Percentiles rank a stretch among this genome's conserved stretches.
phyloP scores from a whole-genome alignment of 2,329 filamentous ascomycete species.

The Venturia effusa region DNA sequence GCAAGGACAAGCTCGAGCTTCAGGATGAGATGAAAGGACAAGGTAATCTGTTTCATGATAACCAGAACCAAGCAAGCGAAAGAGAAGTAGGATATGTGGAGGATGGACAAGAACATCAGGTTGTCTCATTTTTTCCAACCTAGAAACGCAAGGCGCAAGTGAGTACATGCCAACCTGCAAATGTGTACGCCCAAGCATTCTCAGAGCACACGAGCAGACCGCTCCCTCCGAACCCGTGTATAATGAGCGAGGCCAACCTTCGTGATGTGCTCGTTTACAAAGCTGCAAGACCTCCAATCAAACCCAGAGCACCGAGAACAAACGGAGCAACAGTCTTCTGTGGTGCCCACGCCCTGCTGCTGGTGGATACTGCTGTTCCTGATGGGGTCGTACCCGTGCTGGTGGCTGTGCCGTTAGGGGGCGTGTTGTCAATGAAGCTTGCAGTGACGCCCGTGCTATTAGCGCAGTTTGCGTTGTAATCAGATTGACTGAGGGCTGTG shows the following conservation, averaged over 20 bases:
- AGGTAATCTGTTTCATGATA: too few species aligned
- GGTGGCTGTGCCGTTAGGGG: constrained; percentile 23
- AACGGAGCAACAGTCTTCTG: neutral
- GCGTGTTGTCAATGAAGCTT: constrained; percentile 29
- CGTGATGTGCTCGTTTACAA: constrained; percentile 10
- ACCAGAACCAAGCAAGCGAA: too few species aligned
- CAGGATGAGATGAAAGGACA: too few species aligned
- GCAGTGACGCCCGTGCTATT: constrained; percentile 47
- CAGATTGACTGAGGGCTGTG: constrained; percentile 35
- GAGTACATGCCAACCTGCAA: neutral
- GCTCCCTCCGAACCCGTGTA: neutral
- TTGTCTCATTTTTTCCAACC: too few species aligned
- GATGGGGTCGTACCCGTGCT: constrained; percentile 12
- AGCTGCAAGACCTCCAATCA: constrained; percentile 17
- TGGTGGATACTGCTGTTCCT: constrained; percentile 13
- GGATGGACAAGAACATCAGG: too few species aligned
- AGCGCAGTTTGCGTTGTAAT: constrained; percentile 40
- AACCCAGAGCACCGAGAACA: constrained; percentile 22
- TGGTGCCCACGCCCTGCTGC: neutral
- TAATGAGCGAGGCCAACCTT: neutral
- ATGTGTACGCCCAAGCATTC: neutral
- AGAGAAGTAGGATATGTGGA: too few species aligned
- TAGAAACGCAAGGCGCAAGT: too few species aligned
- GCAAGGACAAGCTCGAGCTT: too few species aligned
- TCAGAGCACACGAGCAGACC: neutral